phyloP scores from a whole-genome alignment of 352 stramenopile genomes.

The Elongisporangium undulatum region DNA sequence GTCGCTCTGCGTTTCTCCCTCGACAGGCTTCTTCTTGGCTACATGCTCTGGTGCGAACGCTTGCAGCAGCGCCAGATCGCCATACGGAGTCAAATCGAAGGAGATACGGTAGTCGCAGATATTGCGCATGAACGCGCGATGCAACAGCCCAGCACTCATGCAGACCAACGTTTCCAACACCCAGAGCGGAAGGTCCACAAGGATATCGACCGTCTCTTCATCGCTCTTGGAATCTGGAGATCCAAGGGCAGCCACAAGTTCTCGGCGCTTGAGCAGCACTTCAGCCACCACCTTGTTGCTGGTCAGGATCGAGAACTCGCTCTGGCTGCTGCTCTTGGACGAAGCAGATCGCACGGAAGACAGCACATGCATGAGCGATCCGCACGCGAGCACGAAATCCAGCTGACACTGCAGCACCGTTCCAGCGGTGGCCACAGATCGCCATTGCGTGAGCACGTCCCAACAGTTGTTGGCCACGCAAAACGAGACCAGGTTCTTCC shows the following conservation, averaged over 20 bases:
- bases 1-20: conserved; percentile 11
- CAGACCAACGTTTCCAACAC: conserved; percentile 66
- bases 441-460: conserved; percentile 44
- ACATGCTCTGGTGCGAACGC: conserved; percentile 57
- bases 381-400: conserved; percentile 44
- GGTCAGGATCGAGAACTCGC: conserved; percentile 31
- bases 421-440: conserved; percentile 7
- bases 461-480: conserved; percentile 50
- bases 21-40: conserved; percentile 15
- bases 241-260: conserved; percentile 14
- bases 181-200: conserved; percentile 60
- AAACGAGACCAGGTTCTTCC: conserved; percentile 48
- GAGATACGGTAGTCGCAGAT: conserved; percentile 74
- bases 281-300: conserved; percentile 46
- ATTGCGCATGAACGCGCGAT: conserved; percentile 71
- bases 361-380: conserved; percentile 38
- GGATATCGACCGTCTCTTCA: conserved; percentile 15
- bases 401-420: conserved; percentile 23
- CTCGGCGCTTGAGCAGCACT: conserved; percentile 37
- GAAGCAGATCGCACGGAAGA: conserved; percentile 25
- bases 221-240: conserved; percentile 4
- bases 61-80: conserved; percentile 68
- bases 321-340: conserved; percentile 12
- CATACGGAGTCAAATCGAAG: conserved; percentile 79
- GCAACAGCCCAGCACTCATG: conserved; percentile 57